phyloP scores from a whole-genome alignment of 192 early-diverging fungal genomes.

The Linnemannia zychae region DNA sequence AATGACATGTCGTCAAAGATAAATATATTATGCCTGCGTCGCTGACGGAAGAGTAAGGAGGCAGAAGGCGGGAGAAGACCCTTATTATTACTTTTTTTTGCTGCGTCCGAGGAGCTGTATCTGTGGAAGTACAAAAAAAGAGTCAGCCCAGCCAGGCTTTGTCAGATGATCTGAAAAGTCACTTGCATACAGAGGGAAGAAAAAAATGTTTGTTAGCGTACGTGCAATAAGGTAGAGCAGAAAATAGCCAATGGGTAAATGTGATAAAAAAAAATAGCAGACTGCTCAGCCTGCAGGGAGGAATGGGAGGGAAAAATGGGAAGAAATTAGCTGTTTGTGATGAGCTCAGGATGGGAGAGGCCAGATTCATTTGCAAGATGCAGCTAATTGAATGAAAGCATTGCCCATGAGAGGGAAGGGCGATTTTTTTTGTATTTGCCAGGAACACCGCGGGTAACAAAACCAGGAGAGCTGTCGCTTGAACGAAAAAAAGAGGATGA shows the following conservation, averaged over 20 bases:
- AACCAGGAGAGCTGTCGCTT: not conserved
- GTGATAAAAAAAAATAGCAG: not conserved
- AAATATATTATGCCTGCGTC: not conserved
- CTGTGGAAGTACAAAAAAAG: too few relatives aligned
- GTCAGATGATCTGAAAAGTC: not conserved
- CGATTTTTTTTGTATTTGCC: not conserved
- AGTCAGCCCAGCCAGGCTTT: not conserved
- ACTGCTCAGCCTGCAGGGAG: not conserved
- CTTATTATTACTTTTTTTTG: conserved; percentile 4
- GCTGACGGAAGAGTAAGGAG: not conserved
- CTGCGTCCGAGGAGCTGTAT: conserved; percentile 8
- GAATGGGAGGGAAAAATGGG: not conserved
- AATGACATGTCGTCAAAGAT: not conserved
- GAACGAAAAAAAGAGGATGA: not conserved
- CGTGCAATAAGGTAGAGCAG: not conserved
- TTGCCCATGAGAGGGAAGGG: not conserved
- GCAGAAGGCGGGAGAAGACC: not conserved
- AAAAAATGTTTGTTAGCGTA: not conserved
- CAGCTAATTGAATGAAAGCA: not conserved
- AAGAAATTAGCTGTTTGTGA: not conserved
- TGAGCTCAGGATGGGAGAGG: not conserved
- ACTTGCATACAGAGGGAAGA: not conserved
- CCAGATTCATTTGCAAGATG: not conserved
- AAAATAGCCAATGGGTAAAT: not conserved
- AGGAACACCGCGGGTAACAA: not conserved